phyloP scores from a whole-genome alignment of 345 rosid genomes.

The Syzygium jambos region DNA sequence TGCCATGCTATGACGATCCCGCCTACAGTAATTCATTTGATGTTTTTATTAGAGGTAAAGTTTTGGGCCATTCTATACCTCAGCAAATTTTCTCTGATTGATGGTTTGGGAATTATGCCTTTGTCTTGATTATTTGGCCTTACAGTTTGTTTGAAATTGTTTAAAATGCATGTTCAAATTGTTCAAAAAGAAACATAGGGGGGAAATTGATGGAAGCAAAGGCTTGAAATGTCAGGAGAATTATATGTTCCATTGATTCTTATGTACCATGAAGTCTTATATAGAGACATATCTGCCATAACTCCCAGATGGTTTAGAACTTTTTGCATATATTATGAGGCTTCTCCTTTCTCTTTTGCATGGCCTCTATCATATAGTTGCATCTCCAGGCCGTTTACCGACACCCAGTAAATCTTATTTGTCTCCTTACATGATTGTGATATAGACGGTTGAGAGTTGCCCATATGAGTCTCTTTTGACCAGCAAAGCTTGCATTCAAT shows the following conservation, averaged over 20 bases:
- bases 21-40: conserved; percentile 83
- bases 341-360: neutral
- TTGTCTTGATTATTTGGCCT: neutral
- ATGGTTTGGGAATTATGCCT: neutral
- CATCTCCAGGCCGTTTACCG: neutral
- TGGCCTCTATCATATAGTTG: neutral
- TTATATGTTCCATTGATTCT: neutral
- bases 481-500: neutral
- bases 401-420: neutral
- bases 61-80: neutral
- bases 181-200: neutral
- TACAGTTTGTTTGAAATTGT: neutral
- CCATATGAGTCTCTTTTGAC: neutral
- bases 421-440: neutral
- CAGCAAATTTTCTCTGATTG: neutral
- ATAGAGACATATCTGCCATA: neutral
- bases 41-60: conserved; percentile 80
- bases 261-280: neutral
- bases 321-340: neutral
- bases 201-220: neutral
- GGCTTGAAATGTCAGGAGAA: neutral
- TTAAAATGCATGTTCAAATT: neutral
- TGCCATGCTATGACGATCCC: conserved; percentile 73
- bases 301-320: neutral
- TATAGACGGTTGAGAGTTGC: neutral